These are phyloP conservation scores for Trebouxia sp. DNA, from an alignment of 139 green algal genomes.

Conservation along the genomic window DNA sequence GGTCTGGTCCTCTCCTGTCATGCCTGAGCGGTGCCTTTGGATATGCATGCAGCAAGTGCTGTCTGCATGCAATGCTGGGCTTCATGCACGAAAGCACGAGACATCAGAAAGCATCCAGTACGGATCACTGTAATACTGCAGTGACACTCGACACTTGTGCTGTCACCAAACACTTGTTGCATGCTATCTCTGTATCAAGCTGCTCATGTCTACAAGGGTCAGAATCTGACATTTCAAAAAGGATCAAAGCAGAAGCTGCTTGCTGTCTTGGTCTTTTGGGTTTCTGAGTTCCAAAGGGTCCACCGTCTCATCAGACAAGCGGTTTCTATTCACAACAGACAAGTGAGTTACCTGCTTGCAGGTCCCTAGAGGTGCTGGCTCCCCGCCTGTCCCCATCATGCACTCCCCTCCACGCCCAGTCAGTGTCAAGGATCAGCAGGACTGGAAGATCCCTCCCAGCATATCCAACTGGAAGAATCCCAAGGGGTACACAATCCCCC, in stretches of 20 bases:
- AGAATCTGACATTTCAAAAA: too few species aligned
- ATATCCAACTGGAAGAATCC: conserved; percentile 99
- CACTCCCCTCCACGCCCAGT: conserved; percentile 91
- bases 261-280: neutral
- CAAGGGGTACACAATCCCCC: conserved; percentile 97
- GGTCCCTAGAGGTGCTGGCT: conserved; percentile 80
- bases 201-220: too few species aligned
- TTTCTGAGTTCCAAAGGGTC: neutral
- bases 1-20: neutral
- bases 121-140: too few species aligned
- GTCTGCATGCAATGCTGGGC: neutral
- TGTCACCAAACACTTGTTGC: too few species aligned
- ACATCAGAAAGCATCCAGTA: too few species aligned
- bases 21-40: neutral
- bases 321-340: too few species aligned
- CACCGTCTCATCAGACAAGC: too few species aligned
- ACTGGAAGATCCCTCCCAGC: conserved; percentile 99
- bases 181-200: too few species aligned
- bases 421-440: conserved; percentile 86
- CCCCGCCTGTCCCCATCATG: conserved; percentile 94
- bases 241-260: too few species aligned
- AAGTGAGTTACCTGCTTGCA: conserved; percentile 34
- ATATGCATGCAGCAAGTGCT: too few species aligned
- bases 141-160: too few species aligned
- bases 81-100: too few species aligned